These are phyloP conservation scores for Stellera chamaejasme DNA, from an alignment of 345 rosid species.

Conservation along the genomic window DNA sequence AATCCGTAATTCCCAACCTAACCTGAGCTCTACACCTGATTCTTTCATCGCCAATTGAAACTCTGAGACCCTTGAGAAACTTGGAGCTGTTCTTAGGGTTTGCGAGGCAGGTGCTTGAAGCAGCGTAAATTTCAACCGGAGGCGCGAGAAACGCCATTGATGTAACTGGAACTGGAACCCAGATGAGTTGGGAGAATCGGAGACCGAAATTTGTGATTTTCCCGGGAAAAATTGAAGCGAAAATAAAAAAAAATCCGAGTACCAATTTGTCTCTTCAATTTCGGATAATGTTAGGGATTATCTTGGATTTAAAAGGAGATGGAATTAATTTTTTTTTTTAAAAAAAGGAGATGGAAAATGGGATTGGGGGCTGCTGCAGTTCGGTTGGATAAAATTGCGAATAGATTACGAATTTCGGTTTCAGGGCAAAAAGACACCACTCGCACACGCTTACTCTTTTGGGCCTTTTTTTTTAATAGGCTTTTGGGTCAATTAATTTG, in stretches of 20 bases:
- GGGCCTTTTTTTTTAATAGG: too few relatives aligned
- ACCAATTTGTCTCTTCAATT: background rate
- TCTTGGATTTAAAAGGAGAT: background rate
- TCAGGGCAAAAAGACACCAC: too few relatives aligned
- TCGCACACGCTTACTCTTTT: too few relatives aligned
- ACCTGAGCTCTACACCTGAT: slow-evolving; percentile 17
- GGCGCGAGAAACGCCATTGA: slow-evolving; percentile 52
- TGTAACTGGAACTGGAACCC: background rate
- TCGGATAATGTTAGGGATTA: slow-evolving; percentile 22
- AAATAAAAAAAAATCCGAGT: slow-evolving; percentile 2
- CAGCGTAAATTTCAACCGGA: slow-evolving; percentile 43
- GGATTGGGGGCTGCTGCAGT: too few relatives aligned
- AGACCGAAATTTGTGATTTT: slow-evolving; percentile 10
- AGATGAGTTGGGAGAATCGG: slow-evolving; percentile 3
- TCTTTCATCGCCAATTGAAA: slow-evolving; percentile 18
- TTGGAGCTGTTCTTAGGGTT: slow-evolving; percentile 23
- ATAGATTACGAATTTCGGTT: too few relatives aligned
- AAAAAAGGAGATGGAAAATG: too few relatives aligned
- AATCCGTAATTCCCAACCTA: slow-evolving; percentile 11
- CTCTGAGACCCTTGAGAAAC: slow-evolving; percentile 21
- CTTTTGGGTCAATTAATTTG: too few relatives aligned
- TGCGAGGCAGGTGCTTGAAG: slow-evolving; percentile 23
- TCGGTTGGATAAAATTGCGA: too few relatives aligned
- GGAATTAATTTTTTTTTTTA: too few relatives aligned
- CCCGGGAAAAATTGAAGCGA: slow-evolving; percentile 8